Evolutionary conservation across 495 filamentous ascomycete genomes (phyloP), one percentile per base, ranked within the genome.

Genomic region (Sporormia fimetaria): DNA sequence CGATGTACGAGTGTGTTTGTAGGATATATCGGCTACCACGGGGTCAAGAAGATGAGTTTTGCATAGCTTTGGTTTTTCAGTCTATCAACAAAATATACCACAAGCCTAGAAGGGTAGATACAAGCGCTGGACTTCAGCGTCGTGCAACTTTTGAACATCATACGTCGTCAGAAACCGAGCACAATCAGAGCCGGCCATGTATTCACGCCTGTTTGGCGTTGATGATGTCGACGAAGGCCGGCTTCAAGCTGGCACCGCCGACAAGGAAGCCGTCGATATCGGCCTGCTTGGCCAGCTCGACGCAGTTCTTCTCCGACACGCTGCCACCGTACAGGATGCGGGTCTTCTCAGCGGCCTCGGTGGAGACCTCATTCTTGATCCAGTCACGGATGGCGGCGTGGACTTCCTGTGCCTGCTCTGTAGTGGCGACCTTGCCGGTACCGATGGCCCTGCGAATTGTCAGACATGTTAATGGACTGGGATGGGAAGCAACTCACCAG

Each of bases 241-340:
- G 90, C 77, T 98, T 98, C 70, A 98, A 75, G 67, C 84, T 93
- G 52, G 90, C 90, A 64, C 90, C 90, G 54, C 90, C 90, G 58
- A 98, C 90, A 55, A 98, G 75, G 74, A 98, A 98, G 15, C 90
- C 90, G 63, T 98, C 90, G 64, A 98, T 88, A 69, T 98, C 92
- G 44, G 71, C 60, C 74, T 95, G 75, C 68, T 81, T 82, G 52
- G 81, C 80, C 55, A 98, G 75, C 20, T 95, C 88, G 57, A 75
- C 78, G 71, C 83, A 90, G 76, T 98, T 98, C 81, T 94, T 94
- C 70, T 92, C 90, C 59, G 73, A 94, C 51, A 98, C 90, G 56
- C 81, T 88, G 49, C 90, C 90, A 46, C 90, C 90, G 64, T 98
- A 98, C 53, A 98, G 76, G 58, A 98, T 78, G 51, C 90, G 75